Evolutionary conservation across 148 eudicot species (phyloP).

Genomic region (Chenopodium formosanum): DNA sequence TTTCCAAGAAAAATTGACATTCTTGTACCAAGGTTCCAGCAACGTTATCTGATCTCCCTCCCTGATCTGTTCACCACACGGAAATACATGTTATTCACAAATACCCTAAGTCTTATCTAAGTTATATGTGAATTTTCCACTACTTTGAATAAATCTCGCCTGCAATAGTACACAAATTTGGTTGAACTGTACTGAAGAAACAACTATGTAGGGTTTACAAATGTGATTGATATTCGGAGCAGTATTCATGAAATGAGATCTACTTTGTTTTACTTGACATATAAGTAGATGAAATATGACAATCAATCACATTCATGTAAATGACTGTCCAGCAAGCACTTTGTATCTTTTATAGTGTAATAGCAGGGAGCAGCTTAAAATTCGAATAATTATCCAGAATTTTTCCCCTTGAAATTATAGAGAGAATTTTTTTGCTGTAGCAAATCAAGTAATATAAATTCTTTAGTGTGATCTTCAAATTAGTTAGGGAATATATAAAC

Average conservation of each 20-base stretch:
- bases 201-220: neutral
- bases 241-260: neutral
- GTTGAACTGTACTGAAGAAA: neutral
- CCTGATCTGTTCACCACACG: conserved; percentile 52
- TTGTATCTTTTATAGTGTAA: too few species aligned
- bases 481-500: neutral
- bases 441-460: neutral
- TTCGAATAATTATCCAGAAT: too few species aligned
- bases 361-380: too few species aligned
- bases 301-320: neutral
- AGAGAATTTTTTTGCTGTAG: too few species aligned
- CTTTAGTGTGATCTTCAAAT: neutral
- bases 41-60: conserved; percentile 77
- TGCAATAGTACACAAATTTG: too few species aligned
- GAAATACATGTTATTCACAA: neutral
- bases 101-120: neutral
- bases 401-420: too few species aligned
- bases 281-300: neutral
- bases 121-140: too few species aligned
- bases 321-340: too few species aligned
- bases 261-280: neutral
- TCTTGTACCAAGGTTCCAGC: conserved; percentile 64
- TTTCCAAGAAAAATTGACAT: conserved; percentile 66
- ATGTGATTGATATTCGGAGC: too few species aligned
- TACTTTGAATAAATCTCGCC: too few species aligned